phyloP scores from a whole-genome alignment of 805 yeast species.

The Monosporozyma yasuniensis region DNA sequence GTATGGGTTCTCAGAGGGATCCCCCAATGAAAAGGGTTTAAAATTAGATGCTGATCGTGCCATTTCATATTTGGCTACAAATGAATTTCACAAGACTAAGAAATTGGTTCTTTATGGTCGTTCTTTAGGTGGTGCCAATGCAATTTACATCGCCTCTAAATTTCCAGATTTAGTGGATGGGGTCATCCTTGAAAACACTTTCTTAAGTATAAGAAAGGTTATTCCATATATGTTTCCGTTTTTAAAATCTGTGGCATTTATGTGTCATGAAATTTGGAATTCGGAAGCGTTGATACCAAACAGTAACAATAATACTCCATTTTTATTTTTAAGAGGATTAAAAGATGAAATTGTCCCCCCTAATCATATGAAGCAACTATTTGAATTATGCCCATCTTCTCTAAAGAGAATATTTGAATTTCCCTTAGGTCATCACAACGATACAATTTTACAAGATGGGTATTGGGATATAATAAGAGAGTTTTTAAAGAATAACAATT shows the following conservation, averaged over 20 bases:
- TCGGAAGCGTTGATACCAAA: conserved; percentile 51
- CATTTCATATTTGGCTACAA: conserved; percentile 46
- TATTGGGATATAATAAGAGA: conserved; percentile 67
- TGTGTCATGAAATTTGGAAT: conserved; percentile 80
- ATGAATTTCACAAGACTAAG: conserved; percentile 42
- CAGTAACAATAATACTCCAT: conserved; percentile 49
- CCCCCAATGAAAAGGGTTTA: conserved; percentile 67
- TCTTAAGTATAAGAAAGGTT: conserved; percentile 62
- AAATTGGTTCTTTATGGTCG: conserved; percentile 69
- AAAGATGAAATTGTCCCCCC: conserved; percentile 92
- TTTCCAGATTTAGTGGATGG: conserved; percentile 47
- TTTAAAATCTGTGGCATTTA: conserved; percentile 42
- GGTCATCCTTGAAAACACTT: conserved; percentile 78
- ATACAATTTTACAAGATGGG: conserved; percentile 62
- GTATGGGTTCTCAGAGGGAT: conserved; percentile 74
- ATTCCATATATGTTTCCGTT: conserved; percentile 68
- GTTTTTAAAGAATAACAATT: conserved; percentile 40
- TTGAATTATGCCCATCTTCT: conserved; percentile 40
- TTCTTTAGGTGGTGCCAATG: conserved; percentile 92
- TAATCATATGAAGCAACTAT: conserved; percentile 58
- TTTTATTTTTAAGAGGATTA: conserved; percentile 62
- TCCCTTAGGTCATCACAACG: conserved; percentile 67
- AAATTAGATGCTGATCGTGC: conserved; percentile 75
- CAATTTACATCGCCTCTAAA: conserved; percentile 66
- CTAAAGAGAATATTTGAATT: conserved; percentile 48